Base-by-base conservation (phyloP, 1,139 yeast genomes). In the Zygosaccharomyces pseudobailii region DNA sequence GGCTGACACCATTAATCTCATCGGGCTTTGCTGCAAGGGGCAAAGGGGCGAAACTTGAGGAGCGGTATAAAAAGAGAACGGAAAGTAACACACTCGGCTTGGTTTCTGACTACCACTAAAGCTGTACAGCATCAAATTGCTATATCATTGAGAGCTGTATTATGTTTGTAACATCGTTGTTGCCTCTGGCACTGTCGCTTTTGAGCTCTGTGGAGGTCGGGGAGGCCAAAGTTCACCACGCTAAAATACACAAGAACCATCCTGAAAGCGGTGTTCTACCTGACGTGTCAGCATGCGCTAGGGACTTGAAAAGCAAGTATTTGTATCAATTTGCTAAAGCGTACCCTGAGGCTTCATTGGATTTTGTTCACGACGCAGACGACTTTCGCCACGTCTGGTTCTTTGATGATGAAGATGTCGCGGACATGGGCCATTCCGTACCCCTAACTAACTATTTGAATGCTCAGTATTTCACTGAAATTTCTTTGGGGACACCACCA, bases 401-500 rank as follows among this genome's bases (percentile, higher is more conserved):
- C 3, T 10, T 10, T n/a, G 33, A 30, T 7, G 33, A 30, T 2
- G 19, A n/a, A n/a, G 17, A 6, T 3, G 3, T 30, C 13, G 19
- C 5, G 5, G 33, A 30, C 13, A 9, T 30, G 33, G 33, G 19
- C 44, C 85, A 80, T 60, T 84, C 84, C 52, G 76, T 87, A 42
- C 97, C 97, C 6, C 78, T 92, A 67, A 83, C 92, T 57, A 89
- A 92, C 73, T 92, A 90, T 70, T 72, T 87, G 71, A 90, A 92
- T 67, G 97, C 97, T 37, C 97, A 92, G 72, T 92, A 92, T 70
- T 90, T 77, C 67, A 84, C 97, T 42, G 97, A 89, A 64, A 84
- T 92, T 60, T 75, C 80, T 51, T 63, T 92, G 50, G 98, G 98
- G 59, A 86, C 96, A 38, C 98, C 98, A 6, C 88, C 87, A 43